These are phyloP conservation scores for Cutaneotrichosporon curvatum DNA, from an alignment of 1,284 basidiomycete species.

Conservation along the genomic window DNA sequence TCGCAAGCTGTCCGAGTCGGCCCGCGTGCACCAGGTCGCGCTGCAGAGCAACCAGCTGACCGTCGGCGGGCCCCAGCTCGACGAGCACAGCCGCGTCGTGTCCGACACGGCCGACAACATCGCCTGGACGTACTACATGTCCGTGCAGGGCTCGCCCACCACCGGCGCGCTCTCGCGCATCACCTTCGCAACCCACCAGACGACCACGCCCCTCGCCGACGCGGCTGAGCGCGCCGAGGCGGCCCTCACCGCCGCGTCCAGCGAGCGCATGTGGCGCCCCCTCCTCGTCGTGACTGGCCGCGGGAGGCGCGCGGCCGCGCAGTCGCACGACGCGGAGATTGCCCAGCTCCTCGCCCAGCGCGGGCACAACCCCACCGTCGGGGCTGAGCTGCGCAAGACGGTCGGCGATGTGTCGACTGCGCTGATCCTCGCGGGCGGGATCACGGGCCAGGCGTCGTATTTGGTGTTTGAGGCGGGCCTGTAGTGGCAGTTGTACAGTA, in stretches of 20 bases:
- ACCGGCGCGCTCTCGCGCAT: constrained; percentile 25
- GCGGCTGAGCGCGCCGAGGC: constrained; percentile 53
- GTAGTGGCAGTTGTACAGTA: constrained; percentile 1
- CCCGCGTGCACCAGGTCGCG: constrained; percentile 39
- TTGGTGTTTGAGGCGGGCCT: constrained; percentile 62
- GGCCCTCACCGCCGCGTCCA: constrained; percentile 49
- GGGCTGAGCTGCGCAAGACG: constrained; percentile 65
- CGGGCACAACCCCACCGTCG: constrained; percentile 50
- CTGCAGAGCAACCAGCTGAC: constrained; percentile 40
- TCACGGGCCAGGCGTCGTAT: constrained; percentile 53
- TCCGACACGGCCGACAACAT: constrained; percentile 48
- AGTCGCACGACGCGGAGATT: constrained; percentile 55
- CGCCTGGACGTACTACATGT: constrained; percentile 42
- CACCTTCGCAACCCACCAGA: constrained; percentile 26
- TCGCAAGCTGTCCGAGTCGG: constrained; percentile 21
- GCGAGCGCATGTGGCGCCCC: constrained; percentile 50
- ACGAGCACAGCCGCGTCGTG: constrained; percentile 30
- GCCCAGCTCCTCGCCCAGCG: constrained; percentile 57
- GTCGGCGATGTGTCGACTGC: constrained; percentile 72
- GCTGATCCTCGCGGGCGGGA: constrained; percentile 56
- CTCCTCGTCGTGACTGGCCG: constrained; percentile 63
- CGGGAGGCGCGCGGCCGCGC: constrained; percentile 59
- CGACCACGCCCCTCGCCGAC: constrained; percentile 43
- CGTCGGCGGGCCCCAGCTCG: constrained; percentile 26
- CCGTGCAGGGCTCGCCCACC: constrained; percentile 11